These are phyloP conservation scores for Mrakia hoshinonis DNA, from an alignment of 768 basidiomycete genomes.

Conservation along the genomic window DNA sequence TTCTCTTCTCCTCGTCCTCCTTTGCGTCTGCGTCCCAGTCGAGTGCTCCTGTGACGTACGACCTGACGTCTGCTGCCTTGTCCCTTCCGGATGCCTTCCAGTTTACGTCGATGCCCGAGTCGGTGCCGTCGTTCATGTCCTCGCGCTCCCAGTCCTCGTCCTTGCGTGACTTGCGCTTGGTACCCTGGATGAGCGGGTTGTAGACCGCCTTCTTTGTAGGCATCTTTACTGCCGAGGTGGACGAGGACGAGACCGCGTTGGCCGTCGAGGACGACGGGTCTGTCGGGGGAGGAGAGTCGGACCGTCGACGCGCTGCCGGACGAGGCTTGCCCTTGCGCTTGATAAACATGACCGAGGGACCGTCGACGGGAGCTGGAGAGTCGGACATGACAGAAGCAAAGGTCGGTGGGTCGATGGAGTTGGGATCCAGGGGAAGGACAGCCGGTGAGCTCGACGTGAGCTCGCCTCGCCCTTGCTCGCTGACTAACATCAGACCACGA, in stretches of 20 bases:
- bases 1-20: constrained; percentile 64
- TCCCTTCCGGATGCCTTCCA: constrained; percentile 37
- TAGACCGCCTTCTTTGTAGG: constrained; percentile 59
- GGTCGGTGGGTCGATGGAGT: not conserved
- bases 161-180: constrained; percentile 54
- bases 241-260: constrained; percentile 8
- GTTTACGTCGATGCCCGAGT: constrained; percentile 46
- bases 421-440: not conserved
- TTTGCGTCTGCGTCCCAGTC: constrained; percentile 78
- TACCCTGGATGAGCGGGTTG: constrained; percentile 70
- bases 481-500: too few relatives aligned
- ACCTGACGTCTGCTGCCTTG: constrained; percentile 51
- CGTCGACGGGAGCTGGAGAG: constrained; percentile 25
- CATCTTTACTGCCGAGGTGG: constrained; percentile 51
- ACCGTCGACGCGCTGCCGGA: constrained; percentile 64
- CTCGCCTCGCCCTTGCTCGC: too few relatives aligned
- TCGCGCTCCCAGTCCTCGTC: constrained; percentile 42
- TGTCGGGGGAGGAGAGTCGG: constrained; percentile 51
- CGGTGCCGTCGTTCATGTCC: constrained; percentile 45
- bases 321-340: constrained; percentile 76
- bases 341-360: constrained; percentile 63
- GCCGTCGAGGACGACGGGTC: constrained; percentile 30
- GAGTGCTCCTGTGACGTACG: constrained; percentile 58
- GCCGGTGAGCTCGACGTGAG: not conserved
- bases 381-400: constrained; percentile 16